Percentiles rank a stretch among this genome's conserved stretches.
Conservation (phyloP, 306 rosid genomes). For the Pyrus communis region DNA sequence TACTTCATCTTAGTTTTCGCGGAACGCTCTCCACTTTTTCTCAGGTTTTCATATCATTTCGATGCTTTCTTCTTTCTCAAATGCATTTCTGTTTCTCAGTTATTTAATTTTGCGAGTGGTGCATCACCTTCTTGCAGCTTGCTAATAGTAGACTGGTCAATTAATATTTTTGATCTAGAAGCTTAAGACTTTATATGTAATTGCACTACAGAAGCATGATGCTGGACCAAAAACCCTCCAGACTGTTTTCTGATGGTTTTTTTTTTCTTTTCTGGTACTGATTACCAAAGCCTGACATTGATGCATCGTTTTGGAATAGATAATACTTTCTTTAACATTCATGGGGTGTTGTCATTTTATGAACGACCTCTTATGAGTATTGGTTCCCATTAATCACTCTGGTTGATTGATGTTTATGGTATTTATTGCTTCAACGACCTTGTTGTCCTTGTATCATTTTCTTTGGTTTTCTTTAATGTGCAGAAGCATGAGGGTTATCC, state of each 20-base stretch:
- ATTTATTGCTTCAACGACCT: slow-evolving; percentile 6
- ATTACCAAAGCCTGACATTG: too few relatives aligned
- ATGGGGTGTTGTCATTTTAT: neutral
- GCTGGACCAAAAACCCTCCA: too few relatives aligned
- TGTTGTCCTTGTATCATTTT: slow-evolving; percentile 8
- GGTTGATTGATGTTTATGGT: slow-evolving; percentile 3
- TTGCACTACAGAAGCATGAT: too few relatives aligned
- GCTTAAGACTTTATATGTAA: neutral
- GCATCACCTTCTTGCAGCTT: neutral
- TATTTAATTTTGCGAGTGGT: neutral
- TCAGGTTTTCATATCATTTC: slow-evolving; percentile 33
- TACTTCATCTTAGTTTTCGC: slow-evolving; percentile 56
- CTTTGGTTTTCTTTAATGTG: slow-evolving; percentile 14
- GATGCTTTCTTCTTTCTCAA: neutral
- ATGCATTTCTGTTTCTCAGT: neutral
- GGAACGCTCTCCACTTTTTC: slow-evolving; percentile 82
- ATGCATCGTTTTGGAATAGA: neutral
- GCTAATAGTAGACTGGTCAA: neutral
- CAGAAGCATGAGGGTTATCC: slow-evolving; percentile 86
- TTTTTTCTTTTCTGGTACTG: neutral
- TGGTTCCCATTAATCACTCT: neutral
- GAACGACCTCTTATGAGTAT: neutral
- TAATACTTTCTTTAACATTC: neutral
- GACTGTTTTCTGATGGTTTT: too few relatives aligned
- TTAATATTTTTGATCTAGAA: neutral